Evolutionary conservation across 257 asterid genomes (phyloP), one percentile per base, ranked within the genome.

Genomic region (Plantago elongata): DNA sequence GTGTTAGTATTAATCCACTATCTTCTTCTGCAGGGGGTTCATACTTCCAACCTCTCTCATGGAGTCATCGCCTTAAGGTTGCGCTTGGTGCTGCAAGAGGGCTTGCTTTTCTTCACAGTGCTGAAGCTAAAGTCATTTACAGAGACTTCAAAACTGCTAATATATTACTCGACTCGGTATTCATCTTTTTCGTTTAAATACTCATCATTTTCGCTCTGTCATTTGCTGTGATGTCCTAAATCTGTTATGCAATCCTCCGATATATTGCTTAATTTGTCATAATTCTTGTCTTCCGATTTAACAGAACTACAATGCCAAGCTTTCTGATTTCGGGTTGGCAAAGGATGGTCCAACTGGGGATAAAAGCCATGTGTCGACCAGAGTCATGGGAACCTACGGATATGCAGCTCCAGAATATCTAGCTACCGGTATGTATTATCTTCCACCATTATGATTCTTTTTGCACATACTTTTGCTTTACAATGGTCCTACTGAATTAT

Each of bases 261-360:
- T 61, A 18, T 15, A 34, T 17, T 43, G 58, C 43, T 58, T 9
- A 44, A 45, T 11, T 6, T 62, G 11, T 16, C 30, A 5, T 47
- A 74, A 42, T 43, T 58, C 47, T 43, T 46, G 11, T n/a, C 17
- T 64, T 64, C 0, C 64, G 58, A 77, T 62, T 46, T 74, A 68
- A 64, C 79, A 91, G 98, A 79, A 72, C 63, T 90, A 88, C 84
- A 83, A 81, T 61, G 94, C 94, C 22, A 90, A 88, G 78, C 95
- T 90, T n/a, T 90, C 96, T 14, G 96, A 90, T 75, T 90, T 90
- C 60, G 98, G 98, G 65, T 72, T 88, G 85, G 97, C 95, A 58
- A 83, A 85, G 81, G 96, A 85, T 68, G 96, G 96, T 42, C 93
- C 90, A 0, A 72, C 86, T 1, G 96, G 93, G 7, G 96, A 82